Evolutionary conservation across 805 yeast genomes (phyloP).

Genomic region (Aciculoconidium aculeatum): DNA sequence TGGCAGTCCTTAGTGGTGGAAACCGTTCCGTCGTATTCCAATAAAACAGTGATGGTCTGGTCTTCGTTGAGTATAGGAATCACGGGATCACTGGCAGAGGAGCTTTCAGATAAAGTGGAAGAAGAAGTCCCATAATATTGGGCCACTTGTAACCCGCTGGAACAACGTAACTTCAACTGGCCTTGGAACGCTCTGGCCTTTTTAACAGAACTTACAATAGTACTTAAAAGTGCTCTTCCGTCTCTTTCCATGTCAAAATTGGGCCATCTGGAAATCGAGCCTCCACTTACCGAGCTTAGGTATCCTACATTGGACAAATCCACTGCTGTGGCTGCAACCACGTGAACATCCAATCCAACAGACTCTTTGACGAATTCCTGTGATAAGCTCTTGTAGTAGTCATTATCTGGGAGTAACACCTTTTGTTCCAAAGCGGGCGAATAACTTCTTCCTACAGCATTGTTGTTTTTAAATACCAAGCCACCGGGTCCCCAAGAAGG

Average conservation of each 20-base stretch:
- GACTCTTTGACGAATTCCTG: conserved; percentile 49
- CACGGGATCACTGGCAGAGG: conserved; percentile 47
- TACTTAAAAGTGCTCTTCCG: conserved; percentile 57
- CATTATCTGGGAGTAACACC: conserved; percentile 53
- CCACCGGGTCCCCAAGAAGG: conserved; percentile 84
- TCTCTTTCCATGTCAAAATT: conserved; percentile 66
- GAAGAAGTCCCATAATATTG: conserved; percentile 60
- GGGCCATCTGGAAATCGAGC: conserved; percentile 58
- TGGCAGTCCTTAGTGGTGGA: conserved; percentile 71
- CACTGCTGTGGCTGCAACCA: conserved; percentile 56
- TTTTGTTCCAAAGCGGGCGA: conserved; percentile 42
- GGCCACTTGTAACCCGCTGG: conserved; percentile 77
- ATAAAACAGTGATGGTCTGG: conserved; percentile 63
- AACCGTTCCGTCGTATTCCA: conserved; percentile 71
- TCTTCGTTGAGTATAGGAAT: conserved; percentile 61
- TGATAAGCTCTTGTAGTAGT: conserved; percentile 56
- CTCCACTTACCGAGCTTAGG: conserved; percentile 68
- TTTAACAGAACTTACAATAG: conserved; percentile 47
- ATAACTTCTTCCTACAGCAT: conserved; percentile 34
- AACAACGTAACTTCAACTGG: conserved; percentile 77
- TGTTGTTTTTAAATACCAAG: conserved; percentile 40
- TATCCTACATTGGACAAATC: conserved; percentile 72
- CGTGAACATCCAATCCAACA: conserved; percentile 74
- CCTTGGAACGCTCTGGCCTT: conserved; percentile 69
- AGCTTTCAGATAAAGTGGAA: conserved; percentile 9